Conservation (phyloP, 1,284 basidiomycete genomes). For the Rhodotorula mucilaginosa region DNA sequence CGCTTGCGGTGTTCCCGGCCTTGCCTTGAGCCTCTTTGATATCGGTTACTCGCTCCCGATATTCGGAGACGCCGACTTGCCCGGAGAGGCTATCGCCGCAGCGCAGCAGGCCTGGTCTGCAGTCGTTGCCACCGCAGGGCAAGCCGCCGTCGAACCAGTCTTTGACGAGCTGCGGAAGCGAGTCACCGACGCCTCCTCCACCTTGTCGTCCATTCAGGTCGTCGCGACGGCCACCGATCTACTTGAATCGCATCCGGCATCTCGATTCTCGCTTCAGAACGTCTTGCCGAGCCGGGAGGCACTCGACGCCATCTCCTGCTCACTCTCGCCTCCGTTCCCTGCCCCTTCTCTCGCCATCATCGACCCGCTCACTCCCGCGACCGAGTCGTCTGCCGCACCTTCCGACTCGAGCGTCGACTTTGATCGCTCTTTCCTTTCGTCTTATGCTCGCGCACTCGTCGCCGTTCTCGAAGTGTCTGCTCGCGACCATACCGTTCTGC, state of each 20-base stretch:
- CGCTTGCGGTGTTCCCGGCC: neutral
- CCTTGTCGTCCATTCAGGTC: constrained; percentile 16
- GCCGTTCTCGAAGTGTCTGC: constrained; percentile 63
- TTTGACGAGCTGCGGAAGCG: neutral
- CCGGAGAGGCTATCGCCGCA: constrained; percentile 21
- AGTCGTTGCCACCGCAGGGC: neutral
- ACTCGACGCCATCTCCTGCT: neutral
- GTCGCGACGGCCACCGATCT: constrained; percentile 9
- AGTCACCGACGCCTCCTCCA: neutral
- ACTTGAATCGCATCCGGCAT: neutral
- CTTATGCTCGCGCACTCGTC: constrained; percentile 64
- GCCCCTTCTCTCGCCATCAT: constrained; percentile 42
- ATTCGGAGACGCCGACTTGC: neutral
- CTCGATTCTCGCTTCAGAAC: neutral
- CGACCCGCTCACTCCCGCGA: constrained; percentile 50
- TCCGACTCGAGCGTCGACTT: constrained; percentile 37
- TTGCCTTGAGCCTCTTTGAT: constrained; percentile 9
- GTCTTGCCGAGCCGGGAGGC: constrained; percentile 6
- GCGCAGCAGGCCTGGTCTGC: constrained; percentile 22
- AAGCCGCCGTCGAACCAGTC: neutral
- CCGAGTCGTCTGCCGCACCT: constrained; percentile 15
- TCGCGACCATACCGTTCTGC: constrained; percentile 63
- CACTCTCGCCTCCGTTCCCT: constrained; percentile 6
- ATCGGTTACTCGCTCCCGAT: constrained; percentile 21
- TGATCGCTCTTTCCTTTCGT: constrained; percentile 58